Evolutionary conservation across 768 basidiomycete species (phyloP), one percentile per base, ranked within the genome.

Genomic region (Wakefieldia striispora): DNA sequence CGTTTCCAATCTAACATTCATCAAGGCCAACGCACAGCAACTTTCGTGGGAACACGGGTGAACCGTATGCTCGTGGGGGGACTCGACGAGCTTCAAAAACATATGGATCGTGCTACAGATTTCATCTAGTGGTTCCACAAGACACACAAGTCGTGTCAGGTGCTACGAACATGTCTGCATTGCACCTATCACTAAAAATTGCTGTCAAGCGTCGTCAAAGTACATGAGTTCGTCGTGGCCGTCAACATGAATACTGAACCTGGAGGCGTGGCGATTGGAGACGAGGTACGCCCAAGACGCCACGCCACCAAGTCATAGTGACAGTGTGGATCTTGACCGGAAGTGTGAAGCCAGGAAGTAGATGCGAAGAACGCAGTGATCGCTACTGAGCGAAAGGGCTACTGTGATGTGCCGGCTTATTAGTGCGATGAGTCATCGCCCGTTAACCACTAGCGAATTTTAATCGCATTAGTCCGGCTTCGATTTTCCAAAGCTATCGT

Each of bases 391-490:
- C 62, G 62, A 58, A 46, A 50, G 31, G 56, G 59, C 57, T 49
- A 51, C 46, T 36, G 43, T 41, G 23, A 54, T 59, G 63, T 40
- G 54, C 57, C 53, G 44, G 45, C 39, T 49, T 60, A 45, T 56
- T 46, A 52, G 53, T 50, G 50, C 38, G 50, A 47, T 43, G 45
- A 39, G 23, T 33, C 58, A 54, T 23, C 46, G 45, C 51, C 3
- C 24, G 68, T 70, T 73, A 90, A 68, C 86, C 86, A 61, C 82
- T 78, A 83, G 39, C 88, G 85, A 63, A 90, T 84, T 72, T 88
- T 91, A 73, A 88, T 83, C 13, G 77, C 83, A 43, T 79, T 79
- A 13, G 76, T 70, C 40, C 85, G 83, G 62, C 75, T 83, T 46
- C 86, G 84, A 40, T 79, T 74, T 72, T 89, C 88, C 20, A 88